Evolutionary conservation across 306 rosid species (phyloP), one percentile per base, ranked within the genome.

Genomic region (Pyrus bretschneideri): DNA sequence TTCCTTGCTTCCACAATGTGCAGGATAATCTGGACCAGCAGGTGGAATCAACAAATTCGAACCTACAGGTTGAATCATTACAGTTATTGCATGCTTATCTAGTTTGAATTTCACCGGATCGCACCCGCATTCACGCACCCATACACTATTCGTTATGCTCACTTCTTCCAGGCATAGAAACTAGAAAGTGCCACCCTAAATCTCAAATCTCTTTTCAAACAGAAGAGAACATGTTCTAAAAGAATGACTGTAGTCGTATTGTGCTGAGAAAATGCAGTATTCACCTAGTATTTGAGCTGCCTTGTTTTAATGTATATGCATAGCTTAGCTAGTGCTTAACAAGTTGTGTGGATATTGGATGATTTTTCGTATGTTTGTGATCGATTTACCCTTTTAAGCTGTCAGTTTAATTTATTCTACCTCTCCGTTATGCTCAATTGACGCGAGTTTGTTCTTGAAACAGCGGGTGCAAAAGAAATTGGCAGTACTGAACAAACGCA

Each of bases 21-120:
- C 74, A 85, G 88, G 83, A 81, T 81, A 61, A 68, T 72, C 30
- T 85, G 35, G 83, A 78, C 59, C 79, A 81, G 73, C 81, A 81
- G 40, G 85, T 85, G 22, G 88, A 81, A 54, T 42, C 79, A 59
- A 78, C 85, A 18, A 74, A 81, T 74, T 81, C 88, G 8, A 72
- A 57, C 33, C 70, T 85, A 75, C 81, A 66, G 85, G 88, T 85
- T 57, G 45, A 40, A 52, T 15, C 38, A 70, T 67, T 33, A 62
- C 46, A 1, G 19, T 75, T 12, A 29, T 55, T 72, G 33, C 21
- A 11, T 52, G 18, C 6, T 17, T 52, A 33, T 29, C 23, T 73
- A 18, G 61, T 21, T 35, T 27, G 9, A 73, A 57, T 57, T 57
- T 57, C 62, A 57, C 9, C 5, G 27, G 49, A 55, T 9, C 9